These are phyloP conservation scores for Sodiomyces alkalinus DNA, from an alignment of 2,329 filamentous ascomycete genomes.

Conservation along the genomic window DNA sequence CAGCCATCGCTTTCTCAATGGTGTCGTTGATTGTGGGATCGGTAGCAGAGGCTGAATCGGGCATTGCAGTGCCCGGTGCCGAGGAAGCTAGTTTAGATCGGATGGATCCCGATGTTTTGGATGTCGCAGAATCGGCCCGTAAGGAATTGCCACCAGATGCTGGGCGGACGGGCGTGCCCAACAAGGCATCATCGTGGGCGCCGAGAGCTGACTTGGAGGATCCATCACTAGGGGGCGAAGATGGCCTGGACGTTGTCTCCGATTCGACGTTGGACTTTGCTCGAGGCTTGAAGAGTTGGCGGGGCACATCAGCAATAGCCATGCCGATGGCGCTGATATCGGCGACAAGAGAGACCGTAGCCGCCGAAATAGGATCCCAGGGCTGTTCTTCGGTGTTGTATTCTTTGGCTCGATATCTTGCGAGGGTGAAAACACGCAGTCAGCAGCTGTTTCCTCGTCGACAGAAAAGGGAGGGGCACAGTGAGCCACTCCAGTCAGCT, in stretches of 20 bases:
- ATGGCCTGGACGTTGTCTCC: constrained; percentile 3
- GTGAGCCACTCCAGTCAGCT: background rate
- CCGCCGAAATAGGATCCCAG: constrained; percentile 64
- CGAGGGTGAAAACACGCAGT: background rate
- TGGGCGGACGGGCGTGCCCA: background rate
- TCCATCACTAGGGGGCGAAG: constrained; percentile 1
- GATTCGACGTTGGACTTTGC: constrained; percentile 8
- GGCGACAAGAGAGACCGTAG: constrained; percentile 62
- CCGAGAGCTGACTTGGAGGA: no score
- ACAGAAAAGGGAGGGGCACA: no score
- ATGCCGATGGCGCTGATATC: constrained; percentile 71
- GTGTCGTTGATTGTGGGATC: background rate
- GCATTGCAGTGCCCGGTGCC: background rate
- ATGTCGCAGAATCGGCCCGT: no score
- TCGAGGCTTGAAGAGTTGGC: constrained; percentile 34
- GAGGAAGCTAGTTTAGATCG: background rate
- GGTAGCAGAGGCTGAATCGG: background rate
- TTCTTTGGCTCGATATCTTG: constrained; percentile 38
- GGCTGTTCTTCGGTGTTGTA: constrained; percentile 69
- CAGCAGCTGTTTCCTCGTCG: no score
- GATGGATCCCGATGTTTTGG: background rate
- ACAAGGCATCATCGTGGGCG: background rate
- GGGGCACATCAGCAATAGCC: constrained; percentile 61
- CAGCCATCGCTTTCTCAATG: constrained; percentile 46
- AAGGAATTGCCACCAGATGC: no score